Evolutionary conservation across 2,329 filamentous ascomycete species (phyloP).

Genomic region (Hypoxylon sp.): DNA sequence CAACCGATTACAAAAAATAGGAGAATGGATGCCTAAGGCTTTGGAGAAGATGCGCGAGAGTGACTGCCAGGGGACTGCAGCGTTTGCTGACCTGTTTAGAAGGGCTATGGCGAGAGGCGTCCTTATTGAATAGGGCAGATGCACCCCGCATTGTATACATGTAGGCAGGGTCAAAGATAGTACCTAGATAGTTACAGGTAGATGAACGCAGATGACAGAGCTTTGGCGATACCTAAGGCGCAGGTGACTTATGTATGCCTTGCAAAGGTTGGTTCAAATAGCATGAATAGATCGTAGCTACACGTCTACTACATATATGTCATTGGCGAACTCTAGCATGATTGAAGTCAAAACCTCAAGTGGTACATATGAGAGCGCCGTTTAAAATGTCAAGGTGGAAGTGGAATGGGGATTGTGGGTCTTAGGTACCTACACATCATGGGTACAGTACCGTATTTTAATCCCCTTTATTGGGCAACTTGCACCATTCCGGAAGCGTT

Average conservation of each 20-base stretch:
- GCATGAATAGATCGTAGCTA: background rate
- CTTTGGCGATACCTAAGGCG: background rate
- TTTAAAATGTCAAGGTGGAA: no score
- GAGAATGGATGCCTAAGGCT: constrained; percentile 71
- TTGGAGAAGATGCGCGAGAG: constrained; percentile 66
- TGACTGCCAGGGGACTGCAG: constrained; percentile 65
- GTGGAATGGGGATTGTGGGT: background rate
- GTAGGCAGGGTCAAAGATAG: constrained; percentile 2
- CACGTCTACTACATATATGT: background rate
- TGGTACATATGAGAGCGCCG: no score
- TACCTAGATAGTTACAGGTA: background rate
- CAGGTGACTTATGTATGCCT: background rate
- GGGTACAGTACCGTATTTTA: no score
- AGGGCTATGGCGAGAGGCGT: constrained; percentile 58
- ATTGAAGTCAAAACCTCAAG: background rate
- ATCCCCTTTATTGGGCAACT: background rate
- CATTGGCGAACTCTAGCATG: background rate
- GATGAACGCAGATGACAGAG: background rate
- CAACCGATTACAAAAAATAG: constrained; percentile 73
- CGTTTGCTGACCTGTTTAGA: constrained; percentile 66
- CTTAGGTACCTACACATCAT: background rate
- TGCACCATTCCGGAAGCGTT: constrained; percentile 14
- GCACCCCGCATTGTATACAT: background rate
- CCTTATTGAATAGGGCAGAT: constrained; percentile 45
- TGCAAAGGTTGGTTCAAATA: background rate